Percentiles rank a stretch among this genome's conserved stretches.
phyloP scores from a whole-genome alignment of 352 stramenopile species.

The Pilasporangium apinafurcum region DNA sequence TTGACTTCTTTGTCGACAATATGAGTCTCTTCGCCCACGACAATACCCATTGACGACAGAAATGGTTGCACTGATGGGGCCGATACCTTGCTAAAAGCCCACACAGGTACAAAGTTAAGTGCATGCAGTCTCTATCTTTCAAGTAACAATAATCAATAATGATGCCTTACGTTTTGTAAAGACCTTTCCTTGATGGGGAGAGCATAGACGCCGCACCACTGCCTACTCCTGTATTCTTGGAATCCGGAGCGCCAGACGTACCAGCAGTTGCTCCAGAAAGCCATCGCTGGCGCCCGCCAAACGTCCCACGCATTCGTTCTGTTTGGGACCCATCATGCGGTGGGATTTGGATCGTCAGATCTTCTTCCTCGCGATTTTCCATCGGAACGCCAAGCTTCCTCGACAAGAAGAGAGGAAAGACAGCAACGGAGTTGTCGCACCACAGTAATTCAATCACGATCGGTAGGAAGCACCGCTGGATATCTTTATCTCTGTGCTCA shows the following conservation, averaged over 20 bases:
- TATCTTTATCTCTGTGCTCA: too few relatives aligned
- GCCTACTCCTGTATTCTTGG: too few relatives aligned
- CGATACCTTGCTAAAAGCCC: constrained; percentile 38
- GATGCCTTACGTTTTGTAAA: constrained; percentile 32
- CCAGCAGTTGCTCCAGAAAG: constrained; percentile 21
- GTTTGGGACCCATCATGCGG: constrained; percentile 63
- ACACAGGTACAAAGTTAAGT: too few relatives aligned
- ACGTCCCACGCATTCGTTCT: constrained; percentile 59
- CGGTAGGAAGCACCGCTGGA: too few relatives aligned
- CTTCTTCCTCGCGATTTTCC: constrained; percentile 51
- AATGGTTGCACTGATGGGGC: constrained; percentile 66
- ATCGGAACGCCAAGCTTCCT: constrained; percentile 12
- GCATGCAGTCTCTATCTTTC: too few relatives aligned
- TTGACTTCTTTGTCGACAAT: constrained; percentile 80
- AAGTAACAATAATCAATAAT: neutral
- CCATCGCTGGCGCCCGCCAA: constrained; percentile 71
- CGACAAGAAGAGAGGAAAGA: too few relatives aligned
- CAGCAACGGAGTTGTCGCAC: too few relatives aligned
- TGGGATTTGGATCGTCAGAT: constrained; percentile 69
- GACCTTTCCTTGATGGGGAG: constrained; percentile 26
- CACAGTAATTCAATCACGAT: too few relatives aligned
- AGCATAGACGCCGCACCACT: constrained; percentile 30
- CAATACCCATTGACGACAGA: constrained; percentile 63
- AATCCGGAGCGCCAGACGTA: constrained; percentile 16
- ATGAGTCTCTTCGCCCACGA: constrained; percentile 66